Evolutionary conservation across 495 filamentous ascomycete genomes (phyloP), one percentile per base, ranked within the genome.

Genomic region (Penicillium lagena): DNA sequence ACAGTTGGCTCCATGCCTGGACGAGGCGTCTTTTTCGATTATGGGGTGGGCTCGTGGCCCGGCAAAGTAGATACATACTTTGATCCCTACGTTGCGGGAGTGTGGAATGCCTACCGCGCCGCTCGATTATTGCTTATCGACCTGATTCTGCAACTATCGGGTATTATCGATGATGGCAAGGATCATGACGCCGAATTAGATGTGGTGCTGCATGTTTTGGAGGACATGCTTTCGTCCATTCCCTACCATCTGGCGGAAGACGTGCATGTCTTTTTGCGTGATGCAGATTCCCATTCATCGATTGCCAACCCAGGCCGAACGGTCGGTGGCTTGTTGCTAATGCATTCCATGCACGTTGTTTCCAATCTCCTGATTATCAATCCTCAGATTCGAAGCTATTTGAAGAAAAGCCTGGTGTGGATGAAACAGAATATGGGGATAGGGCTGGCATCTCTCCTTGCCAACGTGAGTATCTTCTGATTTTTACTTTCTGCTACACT

Each of bases 361-460:
- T 59, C 59, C 15, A 30, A 52, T 30, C 46, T 67, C 11, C 31
- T 40, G 0, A 51, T 61, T 4, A 44, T 69, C 7, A 52, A 51
- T 4, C 12, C 34, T 13, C 39, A 49, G 13, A 53, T 53, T 39
- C 47, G 48, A 15, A 47, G 55, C 6, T 65, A 65, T 37, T 10
- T 64, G 34, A 42, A 39, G 5, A 39, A 30, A 1, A 58, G 56
- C 33, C 45, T 68, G 12, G 17, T 33, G 9, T 62, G 64, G 62
- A 63, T 65, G 28, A 55, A 46, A 12, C n/a, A 28, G n/a, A 35
- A 54, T 27, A 64, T 64, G 57, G 64, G 63, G 2, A 51, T 65
- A 37, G 59, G 61, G 36, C 61, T 64, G 40, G 64, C 64, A 28
- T 31, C 46, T 22, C 31, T 56, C n/a, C 35, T 58, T 6, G 52